Base-by-base conservation (phyloP, 495 filamentous ascomycete species). In the Pseudevernia furfuracea region DNA sequence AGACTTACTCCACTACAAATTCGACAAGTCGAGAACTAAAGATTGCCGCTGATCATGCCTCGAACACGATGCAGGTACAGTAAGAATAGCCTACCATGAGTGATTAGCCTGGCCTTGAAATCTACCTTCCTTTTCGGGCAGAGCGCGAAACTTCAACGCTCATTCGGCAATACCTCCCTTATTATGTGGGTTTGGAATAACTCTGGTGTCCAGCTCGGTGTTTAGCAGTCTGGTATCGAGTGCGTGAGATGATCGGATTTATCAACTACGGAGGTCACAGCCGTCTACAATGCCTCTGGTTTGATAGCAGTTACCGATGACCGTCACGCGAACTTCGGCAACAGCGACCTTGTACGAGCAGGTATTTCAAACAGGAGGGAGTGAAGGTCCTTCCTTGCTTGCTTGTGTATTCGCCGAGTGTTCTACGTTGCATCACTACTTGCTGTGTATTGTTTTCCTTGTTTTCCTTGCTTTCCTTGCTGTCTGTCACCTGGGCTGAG, bases 131-230 rank as follows among this genome's bases (percentile, higher is more conserved):
- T 44, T 32, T 56, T 63, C 11, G 14, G 37, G 49, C 43, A 43
- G 25, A 57, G 61, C 37, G 52, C 25, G n/a, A 41, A 8, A 28
- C 48, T 55, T 56, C 7, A 57, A 23, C 28, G 38, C 23, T 44
- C 15, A 34, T 36, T 55, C 61, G 61, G 61, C 61, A 63, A 63
- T 41, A 63, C 61, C 37, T 63, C 32, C 49, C 49, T 17, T 41
- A 6, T 19, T n/a, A n/a, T 15, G 21, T n/a, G 17, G 12, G 21
- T 62, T 41, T 62, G 36, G 25, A 37, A 62, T 19, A 21, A 6
- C 4, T 53, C 25, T 25, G 14, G 15, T 30, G 14, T 15, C 28
- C n/a, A 43, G 14, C 30, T 11, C 7, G 19, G 4, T 36, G 34
- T 36, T 62, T 38, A 14, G 17, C 52, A 37, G 4, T 41, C 9